Evolutionary conservation across 2,329 filamentous ascomycete species (phyloP).

Genomic region (Cadophora sp.): DNA sequence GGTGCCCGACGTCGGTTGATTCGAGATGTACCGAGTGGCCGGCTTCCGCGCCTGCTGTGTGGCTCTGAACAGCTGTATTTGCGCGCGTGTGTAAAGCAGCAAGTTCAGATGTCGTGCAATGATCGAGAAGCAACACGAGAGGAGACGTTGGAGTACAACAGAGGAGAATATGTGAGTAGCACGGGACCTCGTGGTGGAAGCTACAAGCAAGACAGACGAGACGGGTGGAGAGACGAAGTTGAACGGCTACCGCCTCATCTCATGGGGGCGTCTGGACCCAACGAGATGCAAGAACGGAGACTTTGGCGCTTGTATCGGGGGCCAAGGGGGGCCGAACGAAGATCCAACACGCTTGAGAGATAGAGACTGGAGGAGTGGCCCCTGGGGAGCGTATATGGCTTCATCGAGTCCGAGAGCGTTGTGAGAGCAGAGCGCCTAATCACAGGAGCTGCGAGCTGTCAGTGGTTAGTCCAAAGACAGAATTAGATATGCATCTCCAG

Average conservation of each 20-base stretch:
- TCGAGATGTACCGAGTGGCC: constrained; percentile 35
- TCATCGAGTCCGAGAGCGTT: constrained; percentile 43
- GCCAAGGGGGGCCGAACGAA: constrained; percentile 39
- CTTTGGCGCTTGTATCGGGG: constrained; percentile 43
- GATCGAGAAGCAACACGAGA: constrained; percentile 34
- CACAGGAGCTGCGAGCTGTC: constrained; percentile 50
- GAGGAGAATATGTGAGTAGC: constrained; percentile 38
- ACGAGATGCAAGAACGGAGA: constrained; percentile 35
- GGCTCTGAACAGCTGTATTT: constrained; percentile 37
- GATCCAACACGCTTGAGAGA: constrained; percentile 39
- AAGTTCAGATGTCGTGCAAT: constrained; percentile 33
- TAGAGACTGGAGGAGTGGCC: constrained; percentile 41
- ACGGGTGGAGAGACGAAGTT: constrained; percentile 24
- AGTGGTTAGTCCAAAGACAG: constrained; percentile 48
- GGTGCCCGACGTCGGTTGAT: constrained; percentile 36
- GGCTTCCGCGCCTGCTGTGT: constrained; percentile 34
- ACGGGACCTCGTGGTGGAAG: constrained; percentile 41
- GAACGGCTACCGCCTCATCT: constrained; percentile 39
- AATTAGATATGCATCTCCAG: constrained; percentile 50
- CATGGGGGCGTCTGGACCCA: constrained; percentile 39
- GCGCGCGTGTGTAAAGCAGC: constrained; percentile 34
- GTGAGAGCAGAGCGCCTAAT: constrained; percentile 52
- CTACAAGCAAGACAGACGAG: constrained; percentile 25
- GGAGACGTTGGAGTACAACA: constrained; percentile 39
- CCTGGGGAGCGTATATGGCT: constrained; percentile 49